A percentile compares a stretch with the other conserved stretches of the same genome.
Evolutionary conservation across 441 rosid genomes (phyloP).

Genomic region (Adansonia gregorii): DNA sequence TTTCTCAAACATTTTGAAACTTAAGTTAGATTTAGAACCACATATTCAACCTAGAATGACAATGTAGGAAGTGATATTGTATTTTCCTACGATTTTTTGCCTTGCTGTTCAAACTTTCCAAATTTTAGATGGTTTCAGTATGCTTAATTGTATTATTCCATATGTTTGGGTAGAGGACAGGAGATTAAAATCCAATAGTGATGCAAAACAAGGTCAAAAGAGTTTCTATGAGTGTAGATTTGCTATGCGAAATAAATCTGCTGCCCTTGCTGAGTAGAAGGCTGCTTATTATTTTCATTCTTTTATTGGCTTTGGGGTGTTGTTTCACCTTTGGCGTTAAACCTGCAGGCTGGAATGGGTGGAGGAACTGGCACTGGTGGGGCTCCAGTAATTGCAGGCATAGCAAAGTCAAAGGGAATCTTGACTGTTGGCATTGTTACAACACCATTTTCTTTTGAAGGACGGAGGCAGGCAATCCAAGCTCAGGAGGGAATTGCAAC

Average conservation of each 20-base stretch:
- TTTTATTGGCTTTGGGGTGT: no score
- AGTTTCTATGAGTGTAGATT: neutral
- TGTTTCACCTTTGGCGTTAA: no score
- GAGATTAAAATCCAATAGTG: neutral
- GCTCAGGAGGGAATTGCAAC: conserved; percentile 93
- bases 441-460: conserved; percentile 93
- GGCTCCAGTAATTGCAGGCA: conserved; percentile 87
- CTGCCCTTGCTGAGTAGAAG: neutral
- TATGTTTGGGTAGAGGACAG: neutral
- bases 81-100: neutral
- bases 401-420: conserved; percentile 93
- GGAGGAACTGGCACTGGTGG: conserved; percentile 99
- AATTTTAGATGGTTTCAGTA: neutral
- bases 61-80: neutral
- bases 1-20: neutral
- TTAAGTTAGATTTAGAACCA: conserved; percentile 1
- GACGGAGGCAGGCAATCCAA: conserved; percentile 77
- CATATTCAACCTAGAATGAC: neutral
- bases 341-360: conserved; percentile 91
- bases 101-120: neutral
- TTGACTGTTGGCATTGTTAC: conserved; percentile 93
- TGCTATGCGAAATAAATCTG: neutral
- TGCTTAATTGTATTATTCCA: neutral
- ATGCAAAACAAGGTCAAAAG: neutral
- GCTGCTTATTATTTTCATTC: neutral